These are phyloP conservation scores for Aspergillus biplanus DNA, from an alignment of 495 filamentous ascomycete genomes.

Conservation along the genomic window DNA sequence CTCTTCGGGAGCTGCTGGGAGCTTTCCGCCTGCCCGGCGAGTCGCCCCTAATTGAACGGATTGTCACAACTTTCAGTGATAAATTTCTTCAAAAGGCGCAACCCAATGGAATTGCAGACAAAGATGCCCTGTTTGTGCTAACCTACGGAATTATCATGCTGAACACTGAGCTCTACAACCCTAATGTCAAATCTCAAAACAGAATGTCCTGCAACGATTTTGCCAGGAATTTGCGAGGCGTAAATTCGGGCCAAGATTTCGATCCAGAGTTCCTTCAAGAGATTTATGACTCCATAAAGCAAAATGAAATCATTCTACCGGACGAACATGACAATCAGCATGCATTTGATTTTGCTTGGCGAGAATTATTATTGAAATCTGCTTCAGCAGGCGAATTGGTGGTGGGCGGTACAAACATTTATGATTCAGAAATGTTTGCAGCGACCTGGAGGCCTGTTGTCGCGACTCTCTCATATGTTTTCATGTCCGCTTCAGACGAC, in stretches of 20 bases:
- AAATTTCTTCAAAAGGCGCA: slow-evolving; percentile 77
- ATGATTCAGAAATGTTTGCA: slow-evolving; percentile 96
- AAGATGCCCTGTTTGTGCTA: slow-evolving; percentile 87
- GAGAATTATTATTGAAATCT: slow-evolving; percentile 86
- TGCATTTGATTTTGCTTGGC: slow-evolving; percentile 97
- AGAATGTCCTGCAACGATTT: slow-evolving; percentile 87
- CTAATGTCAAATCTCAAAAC: slow-evolving; percentile 77
- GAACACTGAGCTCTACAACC: slow-evolving; percentile 94
- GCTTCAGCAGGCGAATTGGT: slow-evolving; percentile 72
- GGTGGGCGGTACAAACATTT: slow-evolving; percentile 89
- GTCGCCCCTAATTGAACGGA: slow-evolving; percentile 88
- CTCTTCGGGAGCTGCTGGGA: slow-evolving; percentile 81
- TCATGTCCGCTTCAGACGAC: slow-evolving; percentile 98
- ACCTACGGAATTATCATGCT: slow-evolving; percentile 97
- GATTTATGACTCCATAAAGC: slow-evolving; percentile 90
- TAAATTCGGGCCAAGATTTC: slow-evolving; percentile 87
- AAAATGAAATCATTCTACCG: slow-evolving; percentile 92
- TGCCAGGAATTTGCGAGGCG: slow-evolving; percentile 82
- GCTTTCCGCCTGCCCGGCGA: slow-evolving; percentile 96
- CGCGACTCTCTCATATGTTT: slow-evolving; percentile 94
- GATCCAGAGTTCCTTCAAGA: slow-evolving; percentile 80
- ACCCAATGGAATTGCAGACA: slow-evolving; percentile 78
- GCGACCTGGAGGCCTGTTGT: slow-evolving; percentile 95
- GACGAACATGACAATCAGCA: slow-evolving; percentile 96
- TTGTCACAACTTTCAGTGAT: slow-evolving; percentile 82